Conservation (phyloP, 2,329 filamentous ascomycete genomes). For the Corynespora cassiicola region DNA sequence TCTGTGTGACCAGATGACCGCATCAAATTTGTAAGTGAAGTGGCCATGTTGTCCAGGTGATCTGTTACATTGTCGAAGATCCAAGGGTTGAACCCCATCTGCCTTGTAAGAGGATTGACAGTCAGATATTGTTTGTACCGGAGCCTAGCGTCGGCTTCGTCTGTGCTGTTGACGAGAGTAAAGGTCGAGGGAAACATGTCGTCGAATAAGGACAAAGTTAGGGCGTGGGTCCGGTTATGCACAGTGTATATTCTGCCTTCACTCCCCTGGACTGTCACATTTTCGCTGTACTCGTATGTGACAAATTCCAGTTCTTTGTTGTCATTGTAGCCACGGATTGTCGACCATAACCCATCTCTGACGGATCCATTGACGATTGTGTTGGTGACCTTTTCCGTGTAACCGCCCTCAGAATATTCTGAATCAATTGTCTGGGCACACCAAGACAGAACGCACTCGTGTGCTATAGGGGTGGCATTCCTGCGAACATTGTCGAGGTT, state of each 20-base stretch:
- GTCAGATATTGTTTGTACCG: constrained; percentile 5
- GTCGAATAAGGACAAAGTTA: constrained; percentile 6
- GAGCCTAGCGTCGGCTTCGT: not conserved
- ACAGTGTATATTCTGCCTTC: constrained; percentile 1
- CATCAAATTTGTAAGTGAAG: constrained; percentile 24
- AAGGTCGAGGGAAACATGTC: constrained; percentile 13
- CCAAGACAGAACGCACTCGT: constrained; percentile 31
- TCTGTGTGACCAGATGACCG: constrained; percentile 12
- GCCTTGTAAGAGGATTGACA: not conserved
- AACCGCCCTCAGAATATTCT: constrained; percentile 16
- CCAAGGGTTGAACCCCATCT: constrained; percentile 21
- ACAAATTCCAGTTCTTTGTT: no score
- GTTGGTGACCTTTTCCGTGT: constrained; percentile 19
- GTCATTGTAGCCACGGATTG: no score
- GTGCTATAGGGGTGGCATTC: constrained; percentile 11
- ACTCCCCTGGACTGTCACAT: constrained; percentile 5
- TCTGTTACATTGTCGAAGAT: constrained; percentile 24
- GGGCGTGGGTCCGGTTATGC: not conserved
- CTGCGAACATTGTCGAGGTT: constrained; percentile 11
- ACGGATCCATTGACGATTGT: constrained; percentile 14
- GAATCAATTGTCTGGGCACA: constrained; percentile 29
- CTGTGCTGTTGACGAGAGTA: constrained; percentile 6
- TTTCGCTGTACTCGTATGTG: constrained; percentile 8
- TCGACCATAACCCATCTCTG: no score
- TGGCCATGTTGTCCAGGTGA: constrained; percentile 24